Evolutionary conservation across 2,329 filamentous ascomycete species (phyloP), one percentile per base, ranked within the genome.

Genomic region (Stagonosporopsis chrysanthemi): DNA sequence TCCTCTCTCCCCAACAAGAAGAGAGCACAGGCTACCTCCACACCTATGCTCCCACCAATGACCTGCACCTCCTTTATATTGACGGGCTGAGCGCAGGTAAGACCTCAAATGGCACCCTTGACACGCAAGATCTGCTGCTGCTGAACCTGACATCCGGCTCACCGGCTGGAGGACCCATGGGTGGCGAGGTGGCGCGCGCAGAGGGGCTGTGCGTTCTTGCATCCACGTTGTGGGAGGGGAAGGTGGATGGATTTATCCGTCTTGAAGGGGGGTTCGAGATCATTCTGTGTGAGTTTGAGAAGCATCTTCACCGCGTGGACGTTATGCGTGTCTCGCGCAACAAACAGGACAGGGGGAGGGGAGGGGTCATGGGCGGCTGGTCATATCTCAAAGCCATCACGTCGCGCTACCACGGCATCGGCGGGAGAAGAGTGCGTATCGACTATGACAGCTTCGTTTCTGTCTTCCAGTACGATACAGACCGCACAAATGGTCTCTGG

Each of bases 261-360:
- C 88, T 88, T 82, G 89, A 91, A 67, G 82, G 83, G 17, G 89
- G 89, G 0, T 90, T 90, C 62, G 89, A 91, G 72, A 80, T 90
- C 50, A 88, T 91, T 46, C 78, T 88, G 19, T 91, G 88, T 70
- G 78, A 87, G 50, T 91, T 91, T 60, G 73, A 72, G 31, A 67
- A 75, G 12, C 68, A 78, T 61, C 62, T 83, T 1, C 36, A 60
- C 31, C 49, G 59, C 4, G 43, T 35, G 8, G 61, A 65, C 9
- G 42, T 67, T 14, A 56, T 71, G n/a, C 36, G 44, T n/a, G 52
- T 63, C 2, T 41, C 17, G 2, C 3, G 23, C 4, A 29, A 38
- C 14, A 33, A 49, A 7, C 47, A 39, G 15, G 35, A 38, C 11
- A 42, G 45, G 8, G 14, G 24, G 11, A 36, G 39, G 19, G 45